These are phyloP conservation scores for Yamadazyma sp. DNA, from an alignment of 805 yeast genomes.

Conservation along the genomic window DNA sequence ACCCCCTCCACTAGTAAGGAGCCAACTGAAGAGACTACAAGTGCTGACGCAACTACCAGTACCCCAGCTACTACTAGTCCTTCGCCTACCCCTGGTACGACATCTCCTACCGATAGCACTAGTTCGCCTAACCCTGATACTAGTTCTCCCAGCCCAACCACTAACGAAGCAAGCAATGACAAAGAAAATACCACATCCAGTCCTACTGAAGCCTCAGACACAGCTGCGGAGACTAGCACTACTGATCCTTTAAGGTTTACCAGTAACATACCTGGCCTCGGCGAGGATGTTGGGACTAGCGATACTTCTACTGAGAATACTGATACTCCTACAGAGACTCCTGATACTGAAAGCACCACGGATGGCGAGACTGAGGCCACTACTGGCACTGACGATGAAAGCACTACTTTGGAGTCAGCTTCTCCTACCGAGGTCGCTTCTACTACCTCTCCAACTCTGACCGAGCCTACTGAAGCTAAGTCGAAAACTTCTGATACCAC, in stretches of 20 bases:
- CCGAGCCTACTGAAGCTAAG: neutral
- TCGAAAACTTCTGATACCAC: neutral
- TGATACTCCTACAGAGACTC: too few species aligned
- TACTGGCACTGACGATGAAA: neutral
- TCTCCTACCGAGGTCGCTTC: slow-evolving; percentile 3
- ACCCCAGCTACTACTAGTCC: slow-evolving; percentile 2
- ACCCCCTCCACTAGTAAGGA: slow-evolving; percentile 5
- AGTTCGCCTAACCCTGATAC: too few species aligned
- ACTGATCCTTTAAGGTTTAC: too few species aligned
- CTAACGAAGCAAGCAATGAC: too few species aligned
- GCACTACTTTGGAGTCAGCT: slow-evolving; percentile 5
- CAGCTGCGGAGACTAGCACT: too few species aligned
- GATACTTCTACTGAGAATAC: neutral
- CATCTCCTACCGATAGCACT: neutral
- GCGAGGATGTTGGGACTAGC: too few species aligned
- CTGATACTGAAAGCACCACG: too few species aligned
- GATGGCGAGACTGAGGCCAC: neutral
- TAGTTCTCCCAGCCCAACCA: too few species aligned
- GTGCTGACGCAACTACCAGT: slow-evolving; percentile 1
- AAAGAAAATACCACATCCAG: slow-evolving; percentile 6
- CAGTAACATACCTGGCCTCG: too few species aligned
- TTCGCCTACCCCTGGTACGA: too few species aligned
- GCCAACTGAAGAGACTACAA: slow-evolving; percentile 5
- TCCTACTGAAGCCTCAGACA: too few species aligned
- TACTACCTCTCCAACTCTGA: neutral